Evolutionary conservation across 139 green algal species (phyloP), one percentile per base, ranked within the genome.

Genomic region (Diplosphaera chodatii): DNA sequence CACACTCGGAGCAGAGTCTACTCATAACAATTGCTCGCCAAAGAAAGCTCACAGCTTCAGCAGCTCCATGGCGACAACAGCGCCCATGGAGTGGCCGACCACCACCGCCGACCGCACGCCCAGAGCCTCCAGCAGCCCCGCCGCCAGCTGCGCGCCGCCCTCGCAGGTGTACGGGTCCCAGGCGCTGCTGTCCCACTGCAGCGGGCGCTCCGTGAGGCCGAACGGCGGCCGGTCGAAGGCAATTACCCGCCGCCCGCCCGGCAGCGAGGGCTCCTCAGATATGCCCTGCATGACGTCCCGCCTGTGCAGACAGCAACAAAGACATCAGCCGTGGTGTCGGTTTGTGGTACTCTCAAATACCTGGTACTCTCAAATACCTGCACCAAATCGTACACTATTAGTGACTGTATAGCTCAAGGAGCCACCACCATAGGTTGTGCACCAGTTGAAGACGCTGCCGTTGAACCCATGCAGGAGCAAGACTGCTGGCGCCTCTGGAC

Each of bases 401-500:
- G n/a, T n/a, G n/a, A n/a, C n/a, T n/a, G n/a, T n/a, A n/a, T n/a
- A n/a, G n/a, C n/a, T n/a, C n/a, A n/a, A n/a, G n/a, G n/a, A n/a
- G n/a, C n/a, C n/a, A n/a, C n/a, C n/a, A n/a, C n/a, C n/a, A n/a
- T n/a, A 55, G 16, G 32, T 8, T 15, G 21, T 32, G 25, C 55
- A 77, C 72, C 80, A 92, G 74, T 64, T 82, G 63, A 86, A 91
- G 0, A 68, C 72, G 41, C 41, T 79, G 21, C 80, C 87, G 55
- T 90, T 87, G 70, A 91, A 82, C 25, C 86, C 86, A 70, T 92
- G 86, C 68, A 92, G 63, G 40, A 92, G 70, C 23, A 92, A 48
- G 18, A 92, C 72, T 21, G 77, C 68, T 4, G 83, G 78, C 22
- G 40, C 37, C 20, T 37, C 15, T 29, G 29, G 6, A 33, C 15